These are phyloP conservation scores for Neurospora cerealis DNA, from an alignment of 495 filamentous ascomycete species.

Conservation along the genomic window DNA sequence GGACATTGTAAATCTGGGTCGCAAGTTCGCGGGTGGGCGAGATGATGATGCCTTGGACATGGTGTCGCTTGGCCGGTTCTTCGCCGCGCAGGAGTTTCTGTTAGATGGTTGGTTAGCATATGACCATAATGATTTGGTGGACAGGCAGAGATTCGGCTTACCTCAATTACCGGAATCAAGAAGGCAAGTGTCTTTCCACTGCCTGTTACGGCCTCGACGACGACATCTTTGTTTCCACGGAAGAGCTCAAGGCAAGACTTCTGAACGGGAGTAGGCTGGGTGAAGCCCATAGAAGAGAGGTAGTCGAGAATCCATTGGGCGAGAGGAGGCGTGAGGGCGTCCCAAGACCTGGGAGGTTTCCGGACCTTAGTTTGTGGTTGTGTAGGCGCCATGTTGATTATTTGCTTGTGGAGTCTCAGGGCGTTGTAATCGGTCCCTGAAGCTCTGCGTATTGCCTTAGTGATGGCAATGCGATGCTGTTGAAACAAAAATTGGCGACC, in stretches of 20 bases:
- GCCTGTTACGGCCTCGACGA: slow-evolving; percentile 94
- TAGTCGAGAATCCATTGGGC: slow-evolving; percentile 87
- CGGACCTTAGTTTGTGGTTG: slow-evolving; percentile 16
- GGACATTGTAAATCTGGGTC: slow-evolving; percentile 78
- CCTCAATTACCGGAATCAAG: slow-evolving; percentile 76
- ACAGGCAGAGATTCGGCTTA: not conserved
- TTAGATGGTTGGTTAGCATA: not conserved
- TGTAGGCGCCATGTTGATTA: slow-evolving; percentile 25
- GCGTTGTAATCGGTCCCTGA: not conserved
- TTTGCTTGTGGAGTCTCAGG: not conserved
- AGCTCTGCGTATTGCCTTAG: not conserved
- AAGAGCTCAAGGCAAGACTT: slow-evolving; percentile 89
- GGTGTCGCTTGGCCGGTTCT: slow-evolving; percentile 74
- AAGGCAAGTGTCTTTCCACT: slow-evolving; percentile 92
- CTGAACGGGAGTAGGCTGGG: slow-evolving; percentile 86
- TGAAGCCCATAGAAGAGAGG: slow-evolving; percentile 73
- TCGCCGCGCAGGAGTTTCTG: slow-evolving; percentile 56
- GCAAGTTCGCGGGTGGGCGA: slow-evolving; percentile 91
- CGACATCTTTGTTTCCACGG: slow-evolving; percentile 89
- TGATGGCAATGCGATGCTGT: not conserved
- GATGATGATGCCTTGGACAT: slow-evolving; percentile 82
- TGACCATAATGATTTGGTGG: not conserved
- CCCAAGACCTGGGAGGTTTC: slow-evolving; percentile 59
- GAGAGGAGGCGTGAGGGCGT: slow-evolving; percentile 54
- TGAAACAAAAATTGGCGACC: slow-evolving; percentile 1